Conservation (phyloP, 2,329 filamentous ascomycete species). For the Madurella fahalii region DNA sequence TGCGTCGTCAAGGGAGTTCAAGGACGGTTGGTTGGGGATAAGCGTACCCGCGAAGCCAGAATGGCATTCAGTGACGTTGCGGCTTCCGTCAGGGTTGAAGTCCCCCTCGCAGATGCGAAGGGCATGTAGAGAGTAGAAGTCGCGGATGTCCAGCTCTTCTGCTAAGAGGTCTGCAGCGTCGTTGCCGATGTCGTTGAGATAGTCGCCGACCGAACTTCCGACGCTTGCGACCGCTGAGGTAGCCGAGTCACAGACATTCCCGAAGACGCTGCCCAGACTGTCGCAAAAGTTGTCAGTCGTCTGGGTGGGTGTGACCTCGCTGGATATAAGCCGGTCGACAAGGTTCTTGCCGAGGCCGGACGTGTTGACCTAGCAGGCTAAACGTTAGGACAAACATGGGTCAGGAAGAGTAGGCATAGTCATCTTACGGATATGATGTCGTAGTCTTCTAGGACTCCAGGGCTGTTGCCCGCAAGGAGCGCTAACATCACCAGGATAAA, state of each 20-base stretch:
- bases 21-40: neutral
- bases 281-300: constrained; percentile 5
- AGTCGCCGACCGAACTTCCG: constrained; percentile 4
- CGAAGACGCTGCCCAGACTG: constrained; percentile 5
- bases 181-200: constrained; percentile 11
- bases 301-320: neutral
- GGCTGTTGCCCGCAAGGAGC: constrained; percentile 18
- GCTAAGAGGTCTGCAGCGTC: constrained; percentile 2
- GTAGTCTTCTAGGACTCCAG: constrained; percentile 18
- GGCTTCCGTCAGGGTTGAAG: neutral
- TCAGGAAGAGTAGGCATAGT: neutral
- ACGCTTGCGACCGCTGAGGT: constrained; percentile 8
- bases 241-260: constrained; percentile 8
- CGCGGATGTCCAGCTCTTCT: constrained; percentile 7
- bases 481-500: constrained; percentile 23
- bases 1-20: too few species aligned
- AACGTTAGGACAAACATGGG: neutral
- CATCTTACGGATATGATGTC: constrained; percentile 20
- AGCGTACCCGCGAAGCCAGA: neutral
- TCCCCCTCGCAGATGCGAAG: constrained; percentile 21
- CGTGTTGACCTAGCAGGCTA: constrained; percentile 19
- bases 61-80: constrained; percentile 12
- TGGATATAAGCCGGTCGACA: neutral
- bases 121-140: constrained; percentile 23
- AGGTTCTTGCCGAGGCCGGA: constrained; percentile 15